A percentile compares a stretch with the other conserved stretches of the same genome.
Conservation (phyloP, 768 basidiomycete genomes). For the Suillus fuscotomentosus region DNA sequence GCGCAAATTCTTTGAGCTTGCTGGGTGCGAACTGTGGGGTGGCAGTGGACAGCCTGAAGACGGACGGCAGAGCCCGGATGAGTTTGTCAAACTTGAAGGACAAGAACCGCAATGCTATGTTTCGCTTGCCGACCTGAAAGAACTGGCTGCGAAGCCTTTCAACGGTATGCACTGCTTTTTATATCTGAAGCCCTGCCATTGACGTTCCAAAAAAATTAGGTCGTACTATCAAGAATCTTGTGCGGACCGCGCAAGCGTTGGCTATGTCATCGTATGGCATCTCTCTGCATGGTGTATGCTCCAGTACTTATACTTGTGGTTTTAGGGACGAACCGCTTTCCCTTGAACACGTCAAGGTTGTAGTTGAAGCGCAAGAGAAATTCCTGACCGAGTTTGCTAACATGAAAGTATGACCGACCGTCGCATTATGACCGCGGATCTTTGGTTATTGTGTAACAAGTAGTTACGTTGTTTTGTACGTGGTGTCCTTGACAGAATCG, state of each 20-base stretch:
- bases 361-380: constrained; percentile 26
- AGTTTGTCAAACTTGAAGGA: constrained; percentile 10
- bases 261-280: constrained; percentile 22
- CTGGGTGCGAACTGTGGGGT: constrained; percentile 11
- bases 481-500: too few relatives aligned
- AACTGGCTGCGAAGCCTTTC: constrained; percentile 24
- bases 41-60: background rate
- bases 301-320: background rate
- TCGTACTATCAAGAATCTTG: constrained; percentile 31
- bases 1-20: constrained; percentile 25
- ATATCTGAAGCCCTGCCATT: background rate
- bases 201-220: constrained; percentile 9
- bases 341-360: constrained; percentile 21
- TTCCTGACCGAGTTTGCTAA: constrained; percentile 22
- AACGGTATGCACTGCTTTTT: constrained; percentile 17
- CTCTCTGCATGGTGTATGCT: background rate
- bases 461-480: background rate
- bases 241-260: constrained; percentile 31
- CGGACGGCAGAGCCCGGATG: constrained; percentile 3
- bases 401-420: background rate
- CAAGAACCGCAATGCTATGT: constrained; percentile 10
- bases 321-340: constrained; percentile 13
- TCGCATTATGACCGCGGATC: background rate
- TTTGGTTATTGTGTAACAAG: background rate
- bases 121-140: constrained; percentile 17